Evolutionary conservation across 2,329 filamentous ascomycete species (phyloP).

Genomic region (Parastagonospora nodorum): DNA sequence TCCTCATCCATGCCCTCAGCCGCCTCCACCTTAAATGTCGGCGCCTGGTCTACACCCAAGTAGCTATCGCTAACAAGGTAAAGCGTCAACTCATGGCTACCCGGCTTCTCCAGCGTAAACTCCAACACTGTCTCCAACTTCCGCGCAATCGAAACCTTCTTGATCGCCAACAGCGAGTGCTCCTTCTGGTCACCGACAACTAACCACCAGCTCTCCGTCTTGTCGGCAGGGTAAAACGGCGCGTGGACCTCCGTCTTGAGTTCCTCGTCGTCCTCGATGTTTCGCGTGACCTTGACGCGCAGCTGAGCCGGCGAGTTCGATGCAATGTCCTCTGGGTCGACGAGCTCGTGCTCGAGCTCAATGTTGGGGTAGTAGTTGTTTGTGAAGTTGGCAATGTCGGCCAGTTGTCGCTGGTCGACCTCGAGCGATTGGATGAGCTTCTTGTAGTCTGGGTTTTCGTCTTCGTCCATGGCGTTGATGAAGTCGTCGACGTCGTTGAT

Average conservation of each 20-base stretch:
- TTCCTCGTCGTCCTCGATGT: conserved; percentile 73
- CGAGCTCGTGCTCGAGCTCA: conserved; percentile 84
- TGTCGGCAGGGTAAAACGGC: conserved; percentile 88
- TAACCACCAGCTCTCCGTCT: conserved; percentile 99
- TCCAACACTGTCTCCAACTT: conserved; percentile 81
- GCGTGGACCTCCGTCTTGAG: conserved; percentile 87
- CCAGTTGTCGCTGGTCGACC: conserved; percentile 79
- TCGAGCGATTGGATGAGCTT: conserved; percentile 77
- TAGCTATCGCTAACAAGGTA: conserved; percentile 98
- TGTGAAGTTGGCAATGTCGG: conserved; percentile 90
- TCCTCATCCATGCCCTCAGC: conserved; percentile 96
- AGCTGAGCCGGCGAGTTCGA: conserved; percentile 83
- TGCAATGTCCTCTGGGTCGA: conserved; percentile 78
- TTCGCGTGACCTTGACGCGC: conserved; percentile 82
- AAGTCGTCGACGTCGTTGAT: conserved; percentile 97
- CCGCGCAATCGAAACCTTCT: conserved; percentile 84
- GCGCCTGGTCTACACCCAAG: conserved; percentile 94
- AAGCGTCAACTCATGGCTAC: conserved; percentile 85
- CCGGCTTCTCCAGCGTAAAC: conserved; percentile 82
- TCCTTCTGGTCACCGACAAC: conserved; percentile 92
- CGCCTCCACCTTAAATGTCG: conserved; percentile 81
- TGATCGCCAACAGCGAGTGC: conserved; percentile 88
- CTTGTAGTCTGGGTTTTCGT: conserved; percentile 83
- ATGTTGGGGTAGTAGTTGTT: conserved; percentile 97
- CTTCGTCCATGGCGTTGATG: conserved; percentile 98